These are phyloP conservation scores for Rhynchosporium graminicola DNA, from an alignment of 2,329 filamentous ascomycete species.

Conservation along the genomic window DNA sequence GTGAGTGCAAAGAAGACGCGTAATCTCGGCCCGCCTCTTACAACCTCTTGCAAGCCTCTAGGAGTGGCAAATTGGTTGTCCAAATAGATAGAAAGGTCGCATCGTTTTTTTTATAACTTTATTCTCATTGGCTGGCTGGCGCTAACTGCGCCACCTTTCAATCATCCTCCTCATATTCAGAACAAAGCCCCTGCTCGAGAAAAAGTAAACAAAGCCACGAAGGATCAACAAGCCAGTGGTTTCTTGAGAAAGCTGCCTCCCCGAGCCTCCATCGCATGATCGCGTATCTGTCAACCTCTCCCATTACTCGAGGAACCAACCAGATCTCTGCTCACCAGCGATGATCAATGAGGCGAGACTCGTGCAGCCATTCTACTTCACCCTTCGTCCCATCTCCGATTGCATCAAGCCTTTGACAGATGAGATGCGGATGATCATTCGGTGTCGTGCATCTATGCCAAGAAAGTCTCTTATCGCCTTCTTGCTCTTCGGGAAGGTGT, in stretches of 20 bases:
- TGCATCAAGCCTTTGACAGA: not conserved
- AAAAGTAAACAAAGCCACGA: not conserved
- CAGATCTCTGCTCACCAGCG: conserved; percentile 6
- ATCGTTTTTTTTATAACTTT: no score
- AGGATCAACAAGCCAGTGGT: conserved; percentile 2
- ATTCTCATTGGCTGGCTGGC: no score
- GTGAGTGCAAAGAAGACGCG: no score
- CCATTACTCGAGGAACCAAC: conserved; percentile 6
- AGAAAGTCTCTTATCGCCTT: not conserved
- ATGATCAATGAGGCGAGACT: conserved; percentile 5
- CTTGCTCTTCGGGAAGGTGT: conserved; percentile 8
- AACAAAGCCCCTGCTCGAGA: not conserved
- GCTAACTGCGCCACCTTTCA: no score
- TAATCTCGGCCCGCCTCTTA: no score
- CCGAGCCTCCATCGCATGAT: conserved; percentile 1
- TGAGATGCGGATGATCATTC: not conserved
- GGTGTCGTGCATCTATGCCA: conserved; percentile 10
- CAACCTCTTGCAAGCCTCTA: no score
- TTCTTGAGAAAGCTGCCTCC: not conserved
- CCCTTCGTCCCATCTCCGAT: conserved; percentile 7
- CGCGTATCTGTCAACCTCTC: not conserved
- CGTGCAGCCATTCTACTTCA: not conserved
- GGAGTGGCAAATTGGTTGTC: no score
- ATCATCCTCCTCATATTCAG: no score
- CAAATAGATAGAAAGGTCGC: no score